A percentile compares a stretch with the other conserved stretches of the same genome.
Evolutionary conservation across 2,329 filamentous ascomycete species (phyloP).

Genomic region (Cladosporium sp.): DNA sequence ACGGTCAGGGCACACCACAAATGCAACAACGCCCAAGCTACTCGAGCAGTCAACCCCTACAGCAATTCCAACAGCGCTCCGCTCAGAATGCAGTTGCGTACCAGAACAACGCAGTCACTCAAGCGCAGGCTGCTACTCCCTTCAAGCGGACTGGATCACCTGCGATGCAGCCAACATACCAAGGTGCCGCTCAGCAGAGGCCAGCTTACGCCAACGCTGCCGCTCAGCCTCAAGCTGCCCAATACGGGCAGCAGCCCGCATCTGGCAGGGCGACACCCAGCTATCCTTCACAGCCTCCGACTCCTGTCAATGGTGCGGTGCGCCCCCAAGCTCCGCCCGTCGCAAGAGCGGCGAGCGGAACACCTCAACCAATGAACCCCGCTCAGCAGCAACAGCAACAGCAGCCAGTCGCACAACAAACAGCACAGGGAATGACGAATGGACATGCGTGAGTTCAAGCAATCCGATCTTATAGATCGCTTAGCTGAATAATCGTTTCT

Average conservation of each 20-base stretch:
- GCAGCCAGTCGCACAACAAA: background rate
- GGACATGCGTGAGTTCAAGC: background rate
- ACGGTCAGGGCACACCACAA: constrained; percentile 21
- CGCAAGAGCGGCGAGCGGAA: constrained; percentile 1
- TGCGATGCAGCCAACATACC: constrained; percentile 16
- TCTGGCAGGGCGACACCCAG: constrained; percentile 28
- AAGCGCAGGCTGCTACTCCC: constrained; percentile 13
- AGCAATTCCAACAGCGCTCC: constrained; percentile 24
- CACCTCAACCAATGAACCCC: constrained; percentile 1
- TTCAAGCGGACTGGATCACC: constrained; percentile 27
- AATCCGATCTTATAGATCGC: background rate
- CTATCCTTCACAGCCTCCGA: constrained; percentile 26
- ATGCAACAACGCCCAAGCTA: constrained; percentile 21
- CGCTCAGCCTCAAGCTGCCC: constrained; percentile 13
- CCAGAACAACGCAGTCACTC: constrained; percentile 19
- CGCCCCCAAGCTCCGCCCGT: background rate
- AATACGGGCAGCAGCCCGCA: constrained; percentile 21
- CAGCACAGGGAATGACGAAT: background rate
- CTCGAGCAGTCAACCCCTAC: constrained; percentile 19
- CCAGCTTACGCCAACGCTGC: constrained; percentile 12
- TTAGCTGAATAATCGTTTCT: background rate
- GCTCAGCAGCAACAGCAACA: background rate
- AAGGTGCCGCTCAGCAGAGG: background rate
- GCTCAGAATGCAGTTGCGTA: constrained; percentile 24
- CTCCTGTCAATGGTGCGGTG: constrained; percentile 24